A percentile compares a stretch with the other conserved stretches of the same genome.
phyloP scores from a whole-genome alignment of 2,329 filamentous ascomycete genomes.

The Chlorencoelia australis region DNA sequence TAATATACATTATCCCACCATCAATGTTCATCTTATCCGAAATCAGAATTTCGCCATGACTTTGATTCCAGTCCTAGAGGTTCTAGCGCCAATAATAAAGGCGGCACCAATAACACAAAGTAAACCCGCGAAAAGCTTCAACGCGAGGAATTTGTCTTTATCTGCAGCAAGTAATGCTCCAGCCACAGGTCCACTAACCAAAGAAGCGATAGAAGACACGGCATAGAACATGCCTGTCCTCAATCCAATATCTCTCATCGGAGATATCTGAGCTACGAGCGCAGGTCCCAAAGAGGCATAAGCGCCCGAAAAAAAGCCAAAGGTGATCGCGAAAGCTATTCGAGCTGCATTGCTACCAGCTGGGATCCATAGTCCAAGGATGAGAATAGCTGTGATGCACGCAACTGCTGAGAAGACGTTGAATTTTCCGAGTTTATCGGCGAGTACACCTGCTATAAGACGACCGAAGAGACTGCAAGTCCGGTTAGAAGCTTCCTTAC shows the following conservation, averaged over 20 bases:
- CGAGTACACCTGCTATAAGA: conserved; percentile 40
- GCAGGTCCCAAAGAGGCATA: conserved; percentile 35
- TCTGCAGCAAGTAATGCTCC: conserved; percentile 41
- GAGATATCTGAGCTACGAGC: conserved; percentile 58
- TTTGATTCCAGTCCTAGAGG: conserved; percentile 5
- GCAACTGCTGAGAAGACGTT: conserved; percentile 29
- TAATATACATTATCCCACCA: too few species aligned
- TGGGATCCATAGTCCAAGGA: conserved; percentile 54
- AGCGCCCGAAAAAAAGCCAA: conserved; percentile 51
- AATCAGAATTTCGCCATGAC: not conserved
- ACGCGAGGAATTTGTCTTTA: not conserved
- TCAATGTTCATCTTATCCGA: not conserved
- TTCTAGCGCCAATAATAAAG: conserved; percentile 1
- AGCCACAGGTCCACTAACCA: conserved; percentile 56
- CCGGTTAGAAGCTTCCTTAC: not conserved
- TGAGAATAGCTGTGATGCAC: conserved; percentile 20
- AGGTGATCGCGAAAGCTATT: conserved; percentile 53
- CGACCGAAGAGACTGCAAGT: conserved; percentile 1
- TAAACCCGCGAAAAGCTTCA: conserved; percentile 7
- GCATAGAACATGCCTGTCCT: conserved; percentile 55
- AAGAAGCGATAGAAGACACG: conserved; percentile 48
- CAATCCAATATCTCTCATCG: conserved; percentile 56
- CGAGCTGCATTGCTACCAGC: conserved; percentile 38
- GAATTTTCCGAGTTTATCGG: conserved; percentile 41
- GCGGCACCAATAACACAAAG: conserved; percentile 3